A percentile compares a stretch with the other conserved stretches of the same genome.
These are phyloP conservation scores for Musa balbisiana DNA, from an alignment of 202 grass and related monocot genomes.

Conservation along the genomic window DNA sequence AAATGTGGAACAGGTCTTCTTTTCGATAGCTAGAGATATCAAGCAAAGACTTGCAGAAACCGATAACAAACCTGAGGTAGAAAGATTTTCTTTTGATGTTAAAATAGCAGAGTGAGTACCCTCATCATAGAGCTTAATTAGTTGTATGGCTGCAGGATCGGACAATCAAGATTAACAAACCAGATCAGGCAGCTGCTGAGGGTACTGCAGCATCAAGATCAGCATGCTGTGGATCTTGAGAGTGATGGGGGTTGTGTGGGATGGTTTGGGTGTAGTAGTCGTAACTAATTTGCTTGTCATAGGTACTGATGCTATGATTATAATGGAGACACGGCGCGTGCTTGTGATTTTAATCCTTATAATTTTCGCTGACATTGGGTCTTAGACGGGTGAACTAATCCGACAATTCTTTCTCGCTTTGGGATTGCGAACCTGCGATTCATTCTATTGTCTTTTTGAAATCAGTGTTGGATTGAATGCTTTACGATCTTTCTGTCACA, in stretches of 20 bases:
- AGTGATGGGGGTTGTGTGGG: background rate
- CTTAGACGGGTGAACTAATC: background rate
- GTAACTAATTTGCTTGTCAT: constrained; percentile 9
- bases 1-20: constrained; percentile 22
- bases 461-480: constrained; percentile 3
- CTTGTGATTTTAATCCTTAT: constrained; percentile 1
- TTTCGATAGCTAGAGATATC: constrained; percentile 22
- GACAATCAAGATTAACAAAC: constrained; percentile 25
- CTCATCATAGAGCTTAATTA: background rate
- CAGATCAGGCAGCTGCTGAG: constrained; percentile 14
- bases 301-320: background rate
- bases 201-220: constrained; percentile 15
- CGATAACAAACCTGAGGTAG: constrained; percentile 13
- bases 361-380: background rate
- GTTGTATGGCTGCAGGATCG: background rate
- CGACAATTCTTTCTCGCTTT: constrained; percentile 7
- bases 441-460: background rate
- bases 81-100: background rate
- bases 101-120: too few relatives aligned
- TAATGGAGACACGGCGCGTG: background rate
- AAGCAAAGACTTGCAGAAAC: constrained; percentile 19
- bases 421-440: background rate
- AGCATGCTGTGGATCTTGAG: constrained; percentile 16
- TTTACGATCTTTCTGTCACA: background rate
- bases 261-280: constrained; percentile 4